A percentile compares a stretch with the other conserved stretches of the same genome.
Conservation (phyloP, 2,329 filamentous ascomycete species). For the Malbranchea cinnamomea region DNA sequence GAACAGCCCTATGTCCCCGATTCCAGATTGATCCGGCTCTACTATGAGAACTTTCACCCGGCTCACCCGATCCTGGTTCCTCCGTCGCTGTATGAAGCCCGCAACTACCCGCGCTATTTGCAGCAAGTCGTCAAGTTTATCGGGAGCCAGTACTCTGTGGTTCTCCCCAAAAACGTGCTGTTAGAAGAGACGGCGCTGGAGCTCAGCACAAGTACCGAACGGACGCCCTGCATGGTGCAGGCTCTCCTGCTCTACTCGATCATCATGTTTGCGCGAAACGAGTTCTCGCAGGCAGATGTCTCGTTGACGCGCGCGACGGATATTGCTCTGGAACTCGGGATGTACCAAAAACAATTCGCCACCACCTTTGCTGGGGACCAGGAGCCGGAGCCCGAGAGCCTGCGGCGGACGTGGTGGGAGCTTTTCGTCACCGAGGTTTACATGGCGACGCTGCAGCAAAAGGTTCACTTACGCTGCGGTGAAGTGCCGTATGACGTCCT, state of each 20-base stretch:
- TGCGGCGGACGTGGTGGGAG: slow-evolving; percentile 30
- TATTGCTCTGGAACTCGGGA: slow-evolving; percentile 13
- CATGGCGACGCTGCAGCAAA: slow-evolving; percentile 53
- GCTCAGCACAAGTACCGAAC: slow-evolving; percentile 21
- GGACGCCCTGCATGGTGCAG: slow-evolving; percentile 40
- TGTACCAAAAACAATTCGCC: slow-evolving; percentile 11
- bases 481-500: slow-evolving; percentile 54
- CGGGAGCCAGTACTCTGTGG: slow-evolving; percentile 38
- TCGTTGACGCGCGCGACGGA: slow-evolving; percentile 6
- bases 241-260: slow-evolving; percentile 15
- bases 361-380: slow-evolving; percentile 41
- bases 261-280: slow-evolving; percentile 7
- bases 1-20: not conserved
- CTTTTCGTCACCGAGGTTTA: slow-evolving; percentile 59
- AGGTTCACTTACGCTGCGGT: slow-evolving; percentile 44
- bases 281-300: slow-evolving; percentile 5
- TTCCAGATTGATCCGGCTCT: slow-evolving; percentile 8
- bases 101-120: no score
- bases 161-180: slow-evolving; percentile 30
- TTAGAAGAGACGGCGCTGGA: slow-evolving; percentile 20
- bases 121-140: slow-evolving; percentile 42
- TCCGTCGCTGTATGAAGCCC: no score
- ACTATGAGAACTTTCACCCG: slow-evolving; percentile 19
- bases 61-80: slow-evolving; percentile 15
- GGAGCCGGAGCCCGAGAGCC: slow-evolving; percentile 23